Base-by-base conservation (phyloP, 225 moss, liverwort and hornwort genomes). In the Physcomitrium patens region DNA sequence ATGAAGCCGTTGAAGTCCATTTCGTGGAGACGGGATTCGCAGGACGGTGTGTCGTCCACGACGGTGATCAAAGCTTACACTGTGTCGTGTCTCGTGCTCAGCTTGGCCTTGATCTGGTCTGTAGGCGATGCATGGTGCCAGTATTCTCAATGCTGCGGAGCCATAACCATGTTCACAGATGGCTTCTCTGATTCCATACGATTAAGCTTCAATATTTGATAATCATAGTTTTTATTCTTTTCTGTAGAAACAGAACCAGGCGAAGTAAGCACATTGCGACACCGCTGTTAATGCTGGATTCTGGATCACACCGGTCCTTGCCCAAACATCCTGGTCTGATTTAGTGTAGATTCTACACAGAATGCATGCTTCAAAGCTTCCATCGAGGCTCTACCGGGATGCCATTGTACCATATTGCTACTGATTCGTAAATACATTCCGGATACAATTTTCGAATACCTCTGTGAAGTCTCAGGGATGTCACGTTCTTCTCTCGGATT, bases 81-180 rank as follows among this genome's bases (percentile, higher is more conserved):
- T 0, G 17, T 79, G 60, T 82, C 82, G 1, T 82, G 70, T n/a
- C 75, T 82, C 16, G 20, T 82, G 42, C 61, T 78, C 3, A 67
- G 78, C 71, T 53, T 78, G 66, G 49, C 75, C 9, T 11, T 79
- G 82, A 22, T 82, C 22, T 78, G 78, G 82, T 75, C 17, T 0
- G 50, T 75, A 54, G 82, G 78, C 26, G 71, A 82, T 45, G 55
- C 71, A 9, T 78, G 82, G 78, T 75, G 60, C 17, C 70, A 71
- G 44, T 82, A 69, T 15, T 24, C 59, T 13, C 65, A 82, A 10
- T 18, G 59, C 45, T 69, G 74, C 10, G 20, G 2, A 9, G 14
- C 45, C 20, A 12, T 48, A 9, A 12, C 45, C 17, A 12, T 48
- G 1, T 43, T 73, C 4, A 59, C 66, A 20, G 78, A 75, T 1